A percentile compares a stretch with the other conserved stretches of the same genome.
These are phyloP conservation scores for Dictyostelium purpureum DNA, from an alignment of 78 protist species.

Conservation along the genomic window DNA sequence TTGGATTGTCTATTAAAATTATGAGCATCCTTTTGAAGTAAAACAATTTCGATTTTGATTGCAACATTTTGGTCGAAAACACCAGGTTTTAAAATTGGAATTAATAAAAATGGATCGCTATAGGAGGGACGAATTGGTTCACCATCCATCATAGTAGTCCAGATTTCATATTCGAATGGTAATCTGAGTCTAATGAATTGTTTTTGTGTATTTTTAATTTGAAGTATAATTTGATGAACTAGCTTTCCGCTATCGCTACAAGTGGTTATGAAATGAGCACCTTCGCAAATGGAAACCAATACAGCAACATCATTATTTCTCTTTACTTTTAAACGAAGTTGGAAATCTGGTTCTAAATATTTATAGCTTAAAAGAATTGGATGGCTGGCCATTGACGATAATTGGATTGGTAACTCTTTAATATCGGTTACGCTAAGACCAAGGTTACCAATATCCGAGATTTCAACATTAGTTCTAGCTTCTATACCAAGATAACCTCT, in stretches of 20 bases:
- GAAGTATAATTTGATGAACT: conserved; percentile 30
- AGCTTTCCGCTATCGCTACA: conserved; percentile 22
- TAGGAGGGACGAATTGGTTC: conserved; percentile 26
- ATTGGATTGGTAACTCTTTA: conserved; percentile 12
- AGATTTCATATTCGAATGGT: conserved; percentile 34
- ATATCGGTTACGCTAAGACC: conserved; percentile 11
- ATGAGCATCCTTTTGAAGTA: neutral
- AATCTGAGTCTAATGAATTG: conserved; percentile 31
- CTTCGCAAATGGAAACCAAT: conserved; percentile 39
- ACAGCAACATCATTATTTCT: conserved; percentile 56
- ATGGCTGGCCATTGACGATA: neutral
- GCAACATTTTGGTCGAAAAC: neutral
- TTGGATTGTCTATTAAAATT: neutral
- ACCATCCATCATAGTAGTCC: conserved; percentile 66
- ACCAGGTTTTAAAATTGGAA: conserved; percentile 59
- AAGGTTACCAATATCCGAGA: conserved; percentile 18
- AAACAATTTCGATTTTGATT: conserved; percentile 30
- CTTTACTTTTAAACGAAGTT: conserved; percentile 7
- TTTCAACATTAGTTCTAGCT: conserved; percentile 65
- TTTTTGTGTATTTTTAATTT: conserved; percentile 47
- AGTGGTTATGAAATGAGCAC: conserved; percentile 32
- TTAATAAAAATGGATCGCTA: neutral
- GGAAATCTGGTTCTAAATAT: conserved; percentile 38
- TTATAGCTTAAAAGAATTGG: conserved; percentile 50
- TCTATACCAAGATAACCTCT: conserved; percentile 65